Base-by-base conservation (phyloP, 495 filamentous ascomycete genomes). In the Xylaria nigripes region DNA sequence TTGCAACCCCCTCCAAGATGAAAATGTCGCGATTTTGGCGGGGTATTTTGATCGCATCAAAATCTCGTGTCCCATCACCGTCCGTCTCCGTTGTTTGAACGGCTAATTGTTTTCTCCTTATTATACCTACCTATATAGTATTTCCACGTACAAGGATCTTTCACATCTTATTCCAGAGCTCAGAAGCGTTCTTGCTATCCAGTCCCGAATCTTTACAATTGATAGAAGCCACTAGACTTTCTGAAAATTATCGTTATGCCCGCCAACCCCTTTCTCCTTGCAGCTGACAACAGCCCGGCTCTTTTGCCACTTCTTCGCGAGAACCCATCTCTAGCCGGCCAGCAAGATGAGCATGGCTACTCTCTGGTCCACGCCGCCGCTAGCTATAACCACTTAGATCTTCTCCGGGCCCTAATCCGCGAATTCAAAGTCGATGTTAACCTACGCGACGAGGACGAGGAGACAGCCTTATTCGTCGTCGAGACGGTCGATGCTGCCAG, bases 291-390 rank as follows among this genome's bases (percentile, higher is more conserved):
- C 59, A 82, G 83, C 29, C 67, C 77, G 13, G 73, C 74, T 8
- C 76, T 93, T 19, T 70, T 90, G 43, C 70, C 78, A 21, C 79
- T 89, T 41, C 80, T 95, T 45, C 79, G 75, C 44, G 71, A 79
- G 36, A 78, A 89, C 61, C 81, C 86, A 38, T 67, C 78, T 9
- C 72, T 87, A 50, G 89, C 88, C 15, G 76, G 82, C 7, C 63
- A 70, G 24, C 87, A 89, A 62, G 89, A 95, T 67, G 79, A 85
- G 54, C 82, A 89, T 57, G 89, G 89, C 55, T 96, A 98, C 73
- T 94, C 91, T 15, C 79, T 96, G 19, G 72, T 97, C 19, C 93
- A 98, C 68, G 94, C 93, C 21, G 87, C 92, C 6, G 81, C 86
- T 27, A 96, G 91, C 56, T 98, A 98, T 76, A 85, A 83, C 63